phyloP scores from a whole-genome alignment of 2,329 filamentous ascomycete genomes.

The Cladophialophora exuberans region DNA sequence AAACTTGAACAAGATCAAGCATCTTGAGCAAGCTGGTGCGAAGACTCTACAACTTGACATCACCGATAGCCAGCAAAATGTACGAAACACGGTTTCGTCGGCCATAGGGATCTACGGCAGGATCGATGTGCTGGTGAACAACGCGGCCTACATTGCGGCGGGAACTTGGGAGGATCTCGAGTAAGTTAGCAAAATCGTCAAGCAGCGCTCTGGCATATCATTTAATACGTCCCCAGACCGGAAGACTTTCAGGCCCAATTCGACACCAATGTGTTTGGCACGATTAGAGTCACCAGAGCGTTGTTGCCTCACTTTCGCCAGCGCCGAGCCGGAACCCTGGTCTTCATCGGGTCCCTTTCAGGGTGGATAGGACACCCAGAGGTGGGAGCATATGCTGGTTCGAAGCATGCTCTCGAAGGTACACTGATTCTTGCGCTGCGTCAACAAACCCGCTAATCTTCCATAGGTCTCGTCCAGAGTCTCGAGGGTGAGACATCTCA shows the following conservation, averaged over 20 bases:
- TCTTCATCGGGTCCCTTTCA: slow-evolving; percentile 41
- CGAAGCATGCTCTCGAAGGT: slow-evolving; percentile 49
- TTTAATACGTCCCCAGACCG: slow-evolving; percentile 18
- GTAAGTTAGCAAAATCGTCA: slow-evolving; percentile 25
- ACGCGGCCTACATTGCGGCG: slow-evolving; percentile 36
- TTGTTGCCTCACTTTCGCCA: slow-evolving; percentile 42
- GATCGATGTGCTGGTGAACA: slow-evolving; percentile 42
- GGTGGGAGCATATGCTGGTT: slow-evolving; percentile 39
- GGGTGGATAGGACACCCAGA: slow-evolving; percentile 36
- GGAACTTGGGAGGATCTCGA: slow-evolving; percentile 36
- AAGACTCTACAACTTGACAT: slow-evolving; percentile 19
- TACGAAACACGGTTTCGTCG: background rate
- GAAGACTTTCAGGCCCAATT: slow-evolving; percentile 38
- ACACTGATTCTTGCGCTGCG: no score
- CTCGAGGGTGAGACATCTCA: slow-evolving; percentile 36
- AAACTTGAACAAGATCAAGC: slow-evolving; percentile 9
- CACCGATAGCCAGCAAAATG: slow-evolving; percentile 13
- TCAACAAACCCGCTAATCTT: slow-evolving; percentile 19
- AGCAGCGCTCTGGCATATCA: background rate
- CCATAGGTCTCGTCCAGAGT: slow-evolving; percentile 31
- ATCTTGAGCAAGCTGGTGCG: slow-evolving; percentile 8
- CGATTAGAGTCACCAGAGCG: slow-evolving; percentile 41
- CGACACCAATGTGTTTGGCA: slow-evolving; percentile 44
- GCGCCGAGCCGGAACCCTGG: slow-evolving; percentile 37
- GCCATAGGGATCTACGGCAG: slow-evolving; percentile 26